Conservation (phyloP, 768 basidiomycete species). For the Rhodotorula kratochvilovae region DNA sequence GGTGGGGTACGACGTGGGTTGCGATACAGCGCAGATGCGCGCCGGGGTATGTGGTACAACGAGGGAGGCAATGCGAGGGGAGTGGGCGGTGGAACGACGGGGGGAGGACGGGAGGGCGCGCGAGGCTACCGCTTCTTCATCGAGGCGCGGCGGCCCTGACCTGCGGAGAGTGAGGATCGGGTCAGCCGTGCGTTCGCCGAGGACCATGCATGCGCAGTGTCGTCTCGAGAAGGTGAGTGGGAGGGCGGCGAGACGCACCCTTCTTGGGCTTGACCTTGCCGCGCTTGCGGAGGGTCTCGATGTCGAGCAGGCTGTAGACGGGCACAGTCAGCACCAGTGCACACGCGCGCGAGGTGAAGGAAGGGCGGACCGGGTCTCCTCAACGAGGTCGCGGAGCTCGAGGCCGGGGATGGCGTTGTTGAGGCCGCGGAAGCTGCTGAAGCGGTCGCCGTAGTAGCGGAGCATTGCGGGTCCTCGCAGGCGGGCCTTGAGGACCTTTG, state of each 20-base stretch:
- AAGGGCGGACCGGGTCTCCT: constrained; percentile 33
- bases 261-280: constrained; percentile 41
- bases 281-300: constrained; percentile 39
- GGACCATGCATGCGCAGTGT: too few species aligned
- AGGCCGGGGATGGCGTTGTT: constrained; percentile 21
- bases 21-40: neutral
- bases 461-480: constrained; percentile 82
- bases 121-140: constrained; percentile 37
- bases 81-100: too few species aligned
- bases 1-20: too few species aligned
- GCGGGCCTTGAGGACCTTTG: constrained; percentile 79
- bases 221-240: too few species aligned
- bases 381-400: constrained; percentile 29
- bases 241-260: constrained; percentile 17
- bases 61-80: neutral
- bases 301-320: constrained; percentile 40
- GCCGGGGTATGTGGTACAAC: constrained; percentile 4
- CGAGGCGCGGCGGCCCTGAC: constrained; percentile 35
- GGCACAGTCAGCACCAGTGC: neutral
- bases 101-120: too few species aligned
- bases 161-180: constrained; percentile 5
- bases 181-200: too few species aligned
- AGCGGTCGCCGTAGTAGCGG: constrained; percentile 64
- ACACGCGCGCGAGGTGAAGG: neutral
- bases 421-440: constrained; percentile 23